A percentile compares a stretch with the other conserved stretches of the same genome.
Evolutionary conservation across 192 early-diverging fungal genomes (phyloP).

Genomic region (Backusella tarrabulga): DNA sequence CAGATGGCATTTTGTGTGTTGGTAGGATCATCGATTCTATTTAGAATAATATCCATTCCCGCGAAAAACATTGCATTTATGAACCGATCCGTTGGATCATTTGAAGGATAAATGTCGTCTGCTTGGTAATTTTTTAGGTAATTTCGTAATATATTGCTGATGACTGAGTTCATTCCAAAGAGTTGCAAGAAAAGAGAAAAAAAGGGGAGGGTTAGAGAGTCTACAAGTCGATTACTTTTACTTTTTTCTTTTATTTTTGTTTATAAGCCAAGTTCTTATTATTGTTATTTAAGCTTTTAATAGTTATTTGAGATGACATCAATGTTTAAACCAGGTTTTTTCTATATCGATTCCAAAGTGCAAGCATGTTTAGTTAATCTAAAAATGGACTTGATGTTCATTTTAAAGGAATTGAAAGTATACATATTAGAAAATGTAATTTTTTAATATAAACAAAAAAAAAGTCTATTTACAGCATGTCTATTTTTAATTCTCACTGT

Average conservation of each 20-base stretch:
- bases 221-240: neutral
- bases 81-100: neutral
- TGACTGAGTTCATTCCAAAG: neutral
- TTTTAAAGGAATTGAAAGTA: neutral
- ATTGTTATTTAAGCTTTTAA: neutral
- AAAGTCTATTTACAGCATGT: neutral
- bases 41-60: neutral
- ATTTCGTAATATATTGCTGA: neutral
- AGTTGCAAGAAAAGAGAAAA: neutral
- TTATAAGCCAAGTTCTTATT: neutral
- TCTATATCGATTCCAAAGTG: neutral
- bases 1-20: neutral
- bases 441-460: slow-evolving; percentile 3
- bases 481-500: neutral
- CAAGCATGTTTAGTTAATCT: neutral
- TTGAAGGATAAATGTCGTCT: neutral
- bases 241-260: neutral
- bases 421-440: neutral
- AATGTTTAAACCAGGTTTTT: neutral
- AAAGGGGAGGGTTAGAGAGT: neutral
- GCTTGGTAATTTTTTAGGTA: neutral
- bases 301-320: neutral
- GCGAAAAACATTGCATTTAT: neutral
- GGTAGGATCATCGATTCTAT: neutral
- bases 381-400: neutral